Base-by-base conservation (phyloP, 2,329 filamentous ascomycete genomes). In the Chrysoporthe deuterocubensis region DNA sequence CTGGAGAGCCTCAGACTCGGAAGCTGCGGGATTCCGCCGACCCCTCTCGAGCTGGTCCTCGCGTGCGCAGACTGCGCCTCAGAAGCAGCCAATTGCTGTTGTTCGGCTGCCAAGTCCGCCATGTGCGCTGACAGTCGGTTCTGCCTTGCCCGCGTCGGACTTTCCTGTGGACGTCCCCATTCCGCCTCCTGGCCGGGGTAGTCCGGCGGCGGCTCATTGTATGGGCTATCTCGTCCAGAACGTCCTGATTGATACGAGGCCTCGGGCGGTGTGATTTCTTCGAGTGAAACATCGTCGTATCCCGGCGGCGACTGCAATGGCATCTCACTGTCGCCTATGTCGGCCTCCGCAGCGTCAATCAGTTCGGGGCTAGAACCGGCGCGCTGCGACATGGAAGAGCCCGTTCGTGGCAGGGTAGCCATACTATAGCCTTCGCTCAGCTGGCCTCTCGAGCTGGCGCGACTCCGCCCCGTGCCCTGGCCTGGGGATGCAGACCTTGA, bases 321-420 rank as follows among this genome's bases (percentile, higher is more conserved):
- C 75, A 86, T 83, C 26, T 77, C 75, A 44, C 75, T 77, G 3
- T 82, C 82, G 43, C 81, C 84, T 4, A 86, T 72, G 62, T 86
- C 85, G 3, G 80, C 81, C 72, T 77, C 76, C 11, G 74, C 75
- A 8, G 74, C 72, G 34, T 87, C 85, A 43, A 83, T 79, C 32
- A 85, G 77, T 71, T 87, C 85, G 1, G 84, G 83, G 69, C 83
- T 84, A 9, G 84, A 85, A 2, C 82, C 84, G n/a, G 81, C 80
- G 40, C 78, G 77, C 3, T 76, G 76, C 44, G 79, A 78, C 21
- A 73, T 73, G 16, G 73, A 71, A 44, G 74, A 74, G 32, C 66
- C 48, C 4, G 61, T 26, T 5, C 69, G 69, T 3, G 64, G 62
- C 73, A 59, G 8, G 76, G 68, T 32, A 76, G 75, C 8, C 63